A percentile compares a stretch with the other conserved stretches of the same genome.
Conservation (phyloP, 345 rosid genomes). For the Bruguiera sexangula region DNA sequence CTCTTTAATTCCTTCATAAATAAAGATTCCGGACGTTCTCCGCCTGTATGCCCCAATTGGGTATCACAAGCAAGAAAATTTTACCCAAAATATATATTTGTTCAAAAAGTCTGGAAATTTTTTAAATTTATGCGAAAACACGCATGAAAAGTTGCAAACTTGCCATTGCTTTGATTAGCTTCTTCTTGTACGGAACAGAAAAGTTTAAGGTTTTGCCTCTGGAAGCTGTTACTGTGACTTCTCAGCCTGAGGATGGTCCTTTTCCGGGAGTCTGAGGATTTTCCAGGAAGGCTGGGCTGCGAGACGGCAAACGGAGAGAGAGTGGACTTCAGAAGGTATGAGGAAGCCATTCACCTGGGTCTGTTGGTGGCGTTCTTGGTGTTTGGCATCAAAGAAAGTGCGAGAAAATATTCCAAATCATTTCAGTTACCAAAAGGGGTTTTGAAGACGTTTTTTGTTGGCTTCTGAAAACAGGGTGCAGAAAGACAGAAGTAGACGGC, state of each 20-base stretch:
- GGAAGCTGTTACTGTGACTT: conserved; percentile 17
- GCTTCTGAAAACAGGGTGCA: neutral
- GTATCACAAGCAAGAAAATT: neutral
- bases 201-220: conserved; percentile 31
- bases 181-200: conserved; percentile 49
- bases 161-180: conserved; percentile 60
- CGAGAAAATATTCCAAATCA: conserved; percentile 3
- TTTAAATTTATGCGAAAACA: neutral
- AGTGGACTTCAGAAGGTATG: conserved; percentile 41
- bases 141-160: conserved; percentile 14
- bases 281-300: conserved; percentile 40
- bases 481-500: conserved; percentile 3
- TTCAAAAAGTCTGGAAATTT: neutral
- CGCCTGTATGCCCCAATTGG: conserved; percentile 43
- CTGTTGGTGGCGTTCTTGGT: neutral
- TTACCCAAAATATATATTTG: neutral
- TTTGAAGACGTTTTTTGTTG: neutral
- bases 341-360: conserved; percentile 40
- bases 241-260: conserved; percentile 22
- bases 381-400: conserved; percentile 23
- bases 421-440: neutral
- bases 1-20: conserved; percentile 90
- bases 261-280: conserved; percentile 30
- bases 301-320: conserved; percentile 46
- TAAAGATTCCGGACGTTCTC: conserved; percentile 88